Percentiles rank a stretch among this genome's conserved stretches.
Evolutionary conservation across 2,329 filamentous ascomycete genomes (phyloP).

Genomic region (Colletotrichum musae): DNA sequence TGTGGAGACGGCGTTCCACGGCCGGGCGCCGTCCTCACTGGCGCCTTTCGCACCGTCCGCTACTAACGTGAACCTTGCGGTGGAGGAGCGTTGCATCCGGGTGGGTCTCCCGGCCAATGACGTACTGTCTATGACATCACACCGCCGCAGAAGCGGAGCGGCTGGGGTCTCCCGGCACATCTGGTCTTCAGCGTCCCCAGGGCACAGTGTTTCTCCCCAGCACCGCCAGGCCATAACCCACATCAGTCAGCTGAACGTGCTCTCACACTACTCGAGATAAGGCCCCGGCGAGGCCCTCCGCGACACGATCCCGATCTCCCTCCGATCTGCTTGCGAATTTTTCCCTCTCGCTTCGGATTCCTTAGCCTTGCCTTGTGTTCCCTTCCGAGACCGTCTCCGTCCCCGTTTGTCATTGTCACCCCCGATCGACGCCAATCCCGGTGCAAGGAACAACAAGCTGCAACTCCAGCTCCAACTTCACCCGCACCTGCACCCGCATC

Average conservation of each 20-base stretch:
- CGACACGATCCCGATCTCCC: conserved; percentile 34
- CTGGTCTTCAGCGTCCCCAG: neutral
- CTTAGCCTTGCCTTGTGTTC: conserved; percentile 15
- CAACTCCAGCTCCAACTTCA: neutral
- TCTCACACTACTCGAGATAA: conserved; percentile 5
- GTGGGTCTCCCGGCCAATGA: conserved; percentile 32
- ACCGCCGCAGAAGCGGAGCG: conserved; percentile 25
- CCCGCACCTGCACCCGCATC: neutral
- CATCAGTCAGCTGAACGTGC: conserved; percentile 15
- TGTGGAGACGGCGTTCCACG: conserved; percentile 1
- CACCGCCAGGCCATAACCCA: conserved; percentile 8
- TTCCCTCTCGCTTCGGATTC: neutral
- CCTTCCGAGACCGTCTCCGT: conserved; percentile 15
- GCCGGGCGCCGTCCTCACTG: conserved; percentile 3
- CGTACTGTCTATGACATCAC: conserved; percentile 38
- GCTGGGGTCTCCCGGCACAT: conserved; percentile 27
- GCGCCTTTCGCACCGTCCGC: neutral
- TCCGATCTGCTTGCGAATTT: conserved; percentile 21
- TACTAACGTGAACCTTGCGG: neutral
- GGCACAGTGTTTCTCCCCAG: neutral
- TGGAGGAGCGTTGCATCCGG: conserved; percentile 18
- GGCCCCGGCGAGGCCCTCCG: conserved; percentile 31
- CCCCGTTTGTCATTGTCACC: conserved; percentile 1
- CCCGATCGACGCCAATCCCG: conserved; percentile 31
- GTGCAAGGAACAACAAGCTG: conserved; percentile 11